phyloP scores from a whole-genome alignment of 1,284 basidiomycete genomes.

The Ganoderma sinense region DNA sequence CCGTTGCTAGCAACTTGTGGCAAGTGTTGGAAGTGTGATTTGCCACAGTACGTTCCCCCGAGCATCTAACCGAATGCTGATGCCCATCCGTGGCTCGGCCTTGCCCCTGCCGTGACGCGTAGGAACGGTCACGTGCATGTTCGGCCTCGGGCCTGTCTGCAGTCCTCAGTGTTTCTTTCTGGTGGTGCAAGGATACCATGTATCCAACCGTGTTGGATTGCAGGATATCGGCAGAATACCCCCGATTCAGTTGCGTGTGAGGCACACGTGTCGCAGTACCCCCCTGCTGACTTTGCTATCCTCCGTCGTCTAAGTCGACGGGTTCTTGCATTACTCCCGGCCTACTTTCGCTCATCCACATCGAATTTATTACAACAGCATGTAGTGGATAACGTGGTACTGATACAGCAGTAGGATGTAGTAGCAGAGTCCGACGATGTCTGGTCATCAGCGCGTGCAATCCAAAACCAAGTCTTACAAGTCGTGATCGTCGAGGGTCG shows the following conservation, averaged over 20 bases:
- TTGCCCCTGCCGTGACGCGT: conserved; percentile 24
- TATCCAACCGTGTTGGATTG: neutral
- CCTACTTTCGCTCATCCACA: neutral
- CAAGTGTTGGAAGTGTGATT: neutral
- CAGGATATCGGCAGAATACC: neutral
- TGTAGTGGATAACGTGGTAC: conserved; percentile 14
- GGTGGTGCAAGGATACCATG: neutral
- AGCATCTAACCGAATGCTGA: neutral
- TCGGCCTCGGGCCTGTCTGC: neutral
- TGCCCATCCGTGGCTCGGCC: neutral
- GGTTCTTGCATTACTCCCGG: neutral
- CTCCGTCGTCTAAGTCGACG: neutral
- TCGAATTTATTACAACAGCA: neutral
- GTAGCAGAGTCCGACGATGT: conserved; percentile 12
- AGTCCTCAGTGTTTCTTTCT: neutral
- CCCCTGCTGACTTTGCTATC: neutral
- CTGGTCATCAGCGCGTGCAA: neutral
- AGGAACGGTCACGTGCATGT: conserved; percentile 32
- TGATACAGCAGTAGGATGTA: conserved; percentile 16
- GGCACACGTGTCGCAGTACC: conserved; percentile 3
- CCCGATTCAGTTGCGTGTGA: neutral
- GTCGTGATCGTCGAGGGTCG: neutral
- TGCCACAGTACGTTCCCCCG: neutral
- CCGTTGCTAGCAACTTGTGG: neutral
- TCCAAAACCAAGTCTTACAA: neutral